Conservation (phyloP, 176 grass and related monocot species). For the Pontederia crassipes region DNA sequence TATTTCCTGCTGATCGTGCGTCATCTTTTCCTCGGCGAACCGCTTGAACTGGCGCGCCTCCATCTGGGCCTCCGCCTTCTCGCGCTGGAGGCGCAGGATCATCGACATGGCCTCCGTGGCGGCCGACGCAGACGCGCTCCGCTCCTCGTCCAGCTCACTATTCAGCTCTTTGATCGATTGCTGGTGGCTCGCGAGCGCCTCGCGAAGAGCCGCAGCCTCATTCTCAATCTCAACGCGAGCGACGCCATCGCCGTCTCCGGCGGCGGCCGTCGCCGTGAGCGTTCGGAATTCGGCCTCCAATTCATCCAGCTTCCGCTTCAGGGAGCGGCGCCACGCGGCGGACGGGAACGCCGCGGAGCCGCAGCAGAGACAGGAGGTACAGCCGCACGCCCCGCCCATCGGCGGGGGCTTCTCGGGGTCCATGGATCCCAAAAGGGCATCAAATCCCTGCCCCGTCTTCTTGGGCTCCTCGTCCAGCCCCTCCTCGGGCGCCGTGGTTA, state of each 20-base stretch:
- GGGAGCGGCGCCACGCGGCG: neutral
- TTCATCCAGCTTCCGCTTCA: conserved; percentile 10
- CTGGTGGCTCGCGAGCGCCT: conserved; percentile 31
- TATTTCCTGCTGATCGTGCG: conserved; percentile 33
- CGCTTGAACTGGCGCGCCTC: conserved; percentile 62
- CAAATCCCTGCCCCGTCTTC: neutral
- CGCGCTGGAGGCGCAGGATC: conserved; percentile 81
- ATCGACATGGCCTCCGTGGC: conserved; percentile 73
- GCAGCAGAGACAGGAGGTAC: conserved; percentile 7
- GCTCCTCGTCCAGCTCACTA: conserved; percentile 69
- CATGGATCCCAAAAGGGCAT: neutral
- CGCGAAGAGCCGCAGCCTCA: conserved; percentile 23
- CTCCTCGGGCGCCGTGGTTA: neutral
- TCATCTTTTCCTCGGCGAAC: conserved; percentile 60
- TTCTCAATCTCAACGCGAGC: conserved; percentile 25
- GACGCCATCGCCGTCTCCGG: neutral
- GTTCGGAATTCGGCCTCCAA: neutral
- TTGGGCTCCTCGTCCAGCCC: neutral
- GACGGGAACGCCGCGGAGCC: neutral
- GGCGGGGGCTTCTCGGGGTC: conserved; percentile 5
- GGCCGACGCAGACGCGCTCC: conserved; percentile 40
- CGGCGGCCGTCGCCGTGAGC: too few species aligned
- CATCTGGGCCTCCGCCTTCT: conserved; percentile 68
- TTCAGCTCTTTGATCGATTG: conserved; percentile 22
- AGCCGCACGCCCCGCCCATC: neutral